Percentiles rank a stretch among this genome's conserved stretches.
phyloP scores from a whole-genome alignment of 371 early-diverging fungal genomes.

The Smittium culicis region DNA sequence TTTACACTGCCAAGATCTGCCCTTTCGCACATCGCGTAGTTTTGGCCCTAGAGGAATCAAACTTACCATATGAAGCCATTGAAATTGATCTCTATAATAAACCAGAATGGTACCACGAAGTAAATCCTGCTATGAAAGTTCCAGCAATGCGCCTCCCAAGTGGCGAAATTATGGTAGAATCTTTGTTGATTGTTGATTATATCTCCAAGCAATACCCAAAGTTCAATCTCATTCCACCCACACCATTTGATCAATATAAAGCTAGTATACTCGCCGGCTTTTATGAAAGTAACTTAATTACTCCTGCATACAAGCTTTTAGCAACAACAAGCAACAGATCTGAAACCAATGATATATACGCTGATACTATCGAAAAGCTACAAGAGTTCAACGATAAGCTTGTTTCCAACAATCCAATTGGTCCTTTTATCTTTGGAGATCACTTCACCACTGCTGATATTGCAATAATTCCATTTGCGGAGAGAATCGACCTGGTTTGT shows the following conservation, averaged over 20 bases:
- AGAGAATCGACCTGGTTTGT: conserved; percentile 17
- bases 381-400: conserved; percentile 31
- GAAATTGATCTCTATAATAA: conserved; percentile 47
- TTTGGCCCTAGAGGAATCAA: conserved; percentile 39
- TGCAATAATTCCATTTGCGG: conserved; percentile 37
- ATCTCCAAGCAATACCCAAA: conserved; percentile 61
- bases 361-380: conserved; percentile 9
- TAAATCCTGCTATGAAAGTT: conserved; percentile 54
- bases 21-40: conserved; percentile 49
- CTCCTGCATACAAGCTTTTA: conserved; percentile 25
- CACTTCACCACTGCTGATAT: conserved; percentile 45
- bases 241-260: conserved; percentile 37
- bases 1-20: conserved; percentile 39
- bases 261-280: conserved; percentile 51
- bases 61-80: conserved; percentile 33
- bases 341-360: conserved; percentile 5
- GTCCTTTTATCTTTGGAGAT: conserved; percentile 47
- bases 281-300: conserved; percentile 7
- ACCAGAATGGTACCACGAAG: conserved; percentile 42
- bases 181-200: conserved; percentile 71
- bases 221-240: conserved; percentile 50
- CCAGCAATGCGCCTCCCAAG: conserved; percentile 53
- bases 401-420: conserved; percentile 31
- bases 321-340: conserved; percentile 18
- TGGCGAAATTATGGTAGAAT: conserved; percentile 48